phyloP scores from a whole-genome alignment of 164 flowering plant genomes.

The Kingdonia uniflora region DNA sequence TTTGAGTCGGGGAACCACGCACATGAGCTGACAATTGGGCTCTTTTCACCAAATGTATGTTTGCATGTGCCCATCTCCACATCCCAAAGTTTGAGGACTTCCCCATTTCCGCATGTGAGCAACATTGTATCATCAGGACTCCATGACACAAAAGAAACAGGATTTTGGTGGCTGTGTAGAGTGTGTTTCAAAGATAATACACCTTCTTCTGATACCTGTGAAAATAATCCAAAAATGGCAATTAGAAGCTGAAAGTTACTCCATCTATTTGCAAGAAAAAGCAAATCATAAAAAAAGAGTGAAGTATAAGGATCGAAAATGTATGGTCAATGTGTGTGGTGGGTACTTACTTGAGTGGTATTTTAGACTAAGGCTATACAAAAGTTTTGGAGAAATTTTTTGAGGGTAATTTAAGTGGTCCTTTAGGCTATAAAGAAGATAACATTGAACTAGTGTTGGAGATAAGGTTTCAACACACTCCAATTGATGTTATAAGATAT shows the following conservation, averaged over 20 bases:
- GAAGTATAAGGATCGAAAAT: too few species aligned
- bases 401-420: too few species aligned
- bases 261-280: too few species aligned
- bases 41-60: conserved; percentile 58
- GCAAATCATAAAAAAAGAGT: too few species aligned
- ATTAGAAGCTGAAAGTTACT: neutral
- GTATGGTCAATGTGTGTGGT: too few species aligned
- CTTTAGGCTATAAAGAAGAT: too few species aligned
- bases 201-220: conserved; percentile 56
- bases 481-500: too few species aligned
- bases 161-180: conserved; percentile 52
- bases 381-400: too few species aligned
- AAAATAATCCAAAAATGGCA: neutral
- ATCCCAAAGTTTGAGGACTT: conserved; percentile 84
- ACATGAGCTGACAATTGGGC: conserved; percentile 70
- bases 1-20: conserved; percentile 93
- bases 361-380: too few species aligned
- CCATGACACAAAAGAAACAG: conserved; percentile 87
- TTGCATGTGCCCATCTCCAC: conserved; percentile 71
- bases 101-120: conserved; percentile 85
- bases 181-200: conserved; percentile 37
- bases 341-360: too few species aligned
- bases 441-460: too few species aligned
- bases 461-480: too few species aligned
- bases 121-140: conserved; percentile 84